Percentiles rank a stretch among this genome's conserved stretches.
Evolutionary conservation across 2,329 filamentous ascomycete species (phyloP).

Genomic region (Xylariaceae sp.): DNA sequence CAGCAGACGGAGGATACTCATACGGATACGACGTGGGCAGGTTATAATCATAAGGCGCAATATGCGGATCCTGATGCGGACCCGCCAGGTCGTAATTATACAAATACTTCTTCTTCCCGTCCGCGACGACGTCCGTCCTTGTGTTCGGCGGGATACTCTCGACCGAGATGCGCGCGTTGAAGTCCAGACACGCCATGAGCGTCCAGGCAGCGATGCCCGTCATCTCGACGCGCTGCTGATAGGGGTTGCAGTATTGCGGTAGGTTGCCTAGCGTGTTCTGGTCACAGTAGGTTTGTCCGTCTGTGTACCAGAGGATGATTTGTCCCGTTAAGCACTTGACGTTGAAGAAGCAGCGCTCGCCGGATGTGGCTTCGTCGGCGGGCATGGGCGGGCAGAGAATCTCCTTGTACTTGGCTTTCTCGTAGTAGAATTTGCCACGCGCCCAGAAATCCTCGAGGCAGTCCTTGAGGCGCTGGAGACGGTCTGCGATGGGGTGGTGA

Average conservation of each 20-base stretch:
- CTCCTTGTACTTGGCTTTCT: neutral
- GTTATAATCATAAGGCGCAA: slow-evolving; percentile 10
- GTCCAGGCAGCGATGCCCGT: slow-evolving; percentile 27
- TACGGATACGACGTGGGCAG: slow-evolving; percentile 2
- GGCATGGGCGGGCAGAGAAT: slow-evolving; percentile 20
- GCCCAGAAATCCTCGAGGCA: slow-evolving; percentile 12
- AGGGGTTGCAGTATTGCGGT: slow-evolving; percentile 15
- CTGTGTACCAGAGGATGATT: slow-evolving; percentile 1
- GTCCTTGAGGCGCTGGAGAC: slow-evolving; percentile 9
- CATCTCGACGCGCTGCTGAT: slow-evolving; percentile 25
- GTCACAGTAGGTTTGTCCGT: too few relatives aligned
- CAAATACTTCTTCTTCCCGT: slow-evolving; percentile 16
- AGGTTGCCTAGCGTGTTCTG: too few relatives aligned
- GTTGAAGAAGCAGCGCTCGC: slow-evolving; percentile 26
- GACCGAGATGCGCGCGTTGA: slow-evolving; percentile 25
- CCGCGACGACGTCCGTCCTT: slow-evolving; percentile 12
- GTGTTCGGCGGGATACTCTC: slow-evolving; percentile 17
- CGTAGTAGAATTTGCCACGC: slow-evolving; percentile 8
- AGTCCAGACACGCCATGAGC: slow-evolving; percentile 25
- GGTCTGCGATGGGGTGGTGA: slow-evolving; percentile 8
- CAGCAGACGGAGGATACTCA: slow-evolving; percentile 6
- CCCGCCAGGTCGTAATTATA: slow-evolving; percentile 20
- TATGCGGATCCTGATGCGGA: neutral
- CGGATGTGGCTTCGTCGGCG: slow-evolving; percentile 20
- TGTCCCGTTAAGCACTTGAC: slow-evolving; percentile 19